phyloP scores from a whole-genome alignment of 257 asterid genomes.

The Jasminum sambac region DNA sequence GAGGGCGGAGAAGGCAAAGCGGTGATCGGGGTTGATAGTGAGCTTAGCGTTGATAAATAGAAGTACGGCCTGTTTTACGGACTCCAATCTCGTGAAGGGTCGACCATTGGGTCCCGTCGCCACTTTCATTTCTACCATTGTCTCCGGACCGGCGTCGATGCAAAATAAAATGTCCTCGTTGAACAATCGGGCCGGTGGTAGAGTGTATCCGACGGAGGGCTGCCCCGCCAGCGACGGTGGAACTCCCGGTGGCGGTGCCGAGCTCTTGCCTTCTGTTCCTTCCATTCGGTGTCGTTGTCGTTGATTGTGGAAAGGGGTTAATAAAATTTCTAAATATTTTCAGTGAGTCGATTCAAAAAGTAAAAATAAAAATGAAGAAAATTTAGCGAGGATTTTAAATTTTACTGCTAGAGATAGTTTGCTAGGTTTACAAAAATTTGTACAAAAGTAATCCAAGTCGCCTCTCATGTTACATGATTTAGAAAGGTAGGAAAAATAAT shows the following conservation, averaged over 20 bases:
- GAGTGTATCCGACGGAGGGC: constrained; percentile 37
- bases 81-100: constrained; percentile 74
- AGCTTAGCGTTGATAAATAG: constrained; percentile 83
- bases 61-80: constrained; percentile 76
- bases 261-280: constrained; percentile 37
- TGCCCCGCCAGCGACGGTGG: constrained; percentile 20
- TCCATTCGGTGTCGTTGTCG: constrained; percentile 42
- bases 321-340: too few relatives aligned
- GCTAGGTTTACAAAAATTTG: too few relatives aligned
- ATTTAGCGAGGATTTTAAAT: too few relatives aligned
- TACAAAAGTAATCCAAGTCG: too few relatives aligned
- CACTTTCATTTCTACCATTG: constrained; percentile 77
- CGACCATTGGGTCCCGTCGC: constrained; percentile 68
- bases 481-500: too few relatives aligned
- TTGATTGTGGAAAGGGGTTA: background rate
- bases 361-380: too few relatives aligned
- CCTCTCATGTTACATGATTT: too few relatives aligned
- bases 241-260: constrained; percentile 29
- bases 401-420: too few relatives aligned
- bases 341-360: too few relatives aligned
- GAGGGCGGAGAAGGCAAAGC: constrained; percentile 75
- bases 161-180: constrained; percentile 87
- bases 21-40: constrained; percentile 76
- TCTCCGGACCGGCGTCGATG: constrained; percentile 80
- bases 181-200: constrained; percentile 46